Conservation (phyloP, 2,329 filamentous ascomycete species). For the Exophiala dermatitidis region DNA sequence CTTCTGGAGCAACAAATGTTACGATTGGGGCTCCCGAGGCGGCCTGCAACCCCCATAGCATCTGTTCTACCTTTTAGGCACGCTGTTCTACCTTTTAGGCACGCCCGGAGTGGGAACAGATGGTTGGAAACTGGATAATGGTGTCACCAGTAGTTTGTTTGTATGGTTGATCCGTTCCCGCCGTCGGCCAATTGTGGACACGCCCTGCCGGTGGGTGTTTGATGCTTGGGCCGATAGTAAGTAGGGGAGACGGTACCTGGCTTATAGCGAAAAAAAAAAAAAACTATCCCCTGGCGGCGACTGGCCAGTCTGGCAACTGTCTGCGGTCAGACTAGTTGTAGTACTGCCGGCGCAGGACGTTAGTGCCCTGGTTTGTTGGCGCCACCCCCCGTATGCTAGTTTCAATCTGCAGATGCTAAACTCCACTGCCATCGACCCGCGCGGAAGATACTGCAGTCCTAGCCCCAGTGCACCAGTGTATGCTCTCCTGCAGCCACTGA, state of each 20-base stretch:
- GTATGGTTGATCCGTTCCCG: not conserved
- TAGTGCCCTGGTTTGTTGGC: not conserved
- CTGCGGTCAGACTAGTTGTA: too few species aligned
- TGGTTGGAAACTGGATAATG: not conserved
- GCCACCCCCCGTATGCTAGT: not conserved
- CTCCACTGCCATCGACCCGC: not conserved
- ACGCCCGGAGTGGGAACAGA: not conserved
- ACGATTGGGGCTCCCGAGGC: too few species aligned
- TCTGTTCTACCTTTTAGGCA: not conserved
- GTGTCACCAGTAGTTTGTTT: not conserved
- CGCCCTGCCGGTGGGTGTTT: not conserved
- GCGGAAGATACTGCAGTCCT: too few species aligned
- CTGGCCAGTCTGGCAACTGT: too few species aligned
- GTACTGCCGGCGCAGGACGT: too few species aligned
- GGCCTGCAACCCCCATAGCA: too few species aligned
- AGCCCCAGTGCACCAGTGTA: too few species aligned
- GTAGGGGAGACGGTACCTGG: too few species aligned
- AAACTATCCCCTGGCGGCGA: not conserved
- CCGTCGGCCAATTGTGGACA: constrained; percentile 1
- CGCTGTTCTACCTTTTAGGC: not conserved
- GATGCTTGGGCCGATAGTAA: too few species aligned
- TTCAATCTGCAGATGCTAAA: not conserved
- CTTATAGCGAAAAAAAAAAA: not conserved
- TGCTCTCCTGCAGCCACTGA: too few species aligned
- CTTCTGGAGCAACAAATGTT: too few species aligned